Conservation (phyloP, 805 yeast genomes). For the Debaryomyces tyrocola region DNA sequence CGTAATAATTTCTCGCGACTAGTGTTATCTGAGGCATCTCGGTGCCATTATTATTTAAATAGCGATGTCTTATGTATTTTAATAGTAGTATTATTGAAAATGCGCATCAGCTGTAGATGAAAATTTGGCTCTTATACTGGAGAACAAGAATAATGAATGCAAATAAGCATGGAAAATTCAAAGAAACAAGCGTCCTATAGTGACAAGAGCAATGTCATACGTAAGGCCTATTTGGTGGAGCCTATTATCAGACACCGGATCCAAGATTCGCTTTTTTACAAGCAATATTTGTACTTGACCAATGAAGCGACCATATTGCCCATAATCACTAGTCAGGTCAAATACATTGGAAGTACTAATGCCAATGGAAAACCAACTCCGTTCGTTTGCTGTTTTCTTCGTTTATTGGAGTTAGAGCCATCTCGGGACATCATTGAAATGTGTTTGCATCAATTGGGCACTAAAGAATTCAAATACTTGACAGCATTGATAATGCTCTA, state of each 20-base stretch:
- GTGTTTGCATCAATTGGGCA: conserved; percentile 56
- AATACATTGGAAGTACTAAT: conserved; percentile 60
- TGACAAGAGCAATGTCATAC: conserved; percentile 27
- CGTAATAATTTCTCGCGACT: too few relatives aligned
- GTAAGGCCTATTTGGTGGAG: conserved; percentile 38
- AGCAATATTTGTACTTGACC: conserved; percentile 39
- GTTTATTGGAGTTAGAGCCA: conserved; percentile 78
- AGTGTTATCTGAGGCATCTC: too few relatives aligned
- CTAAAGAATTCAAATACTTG: conserved; percentile 65
- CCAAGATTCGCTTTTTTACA: conserved; percentile 44
- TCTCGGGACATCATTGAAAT: conserved; percentile 52
- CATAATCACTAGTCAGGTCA: conserved; percentile 31
- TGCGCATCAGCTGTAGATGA: not conserved
- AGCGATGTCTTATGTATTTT: not conserved
- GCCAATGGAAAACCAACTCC: conserved; percentile 61
- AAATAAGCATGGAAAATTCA: not conserved
- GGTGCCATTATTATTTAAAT: not conserved
- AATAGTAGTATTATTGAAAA: not conserved
- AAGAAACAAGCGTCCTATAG: conserved; percentile 22
- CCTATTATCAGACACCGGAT: conserved; percentile 43
- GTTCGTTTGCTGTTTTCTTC: conserved; percentile 73
- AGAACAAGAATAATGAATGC: not conserved
- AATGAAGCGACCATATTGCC: conserved; percentile 42
- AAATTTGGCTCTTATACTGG: not conserved
- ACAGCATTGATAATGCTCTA: conserved; percentile 71